A percentile compares a stretch with the other conserved stretches of the same genome.
Evolutionary conservation across 768 basidiomycete species (phyloP).

Genomic region (Boletus rufocinnamomeus): DNA sequence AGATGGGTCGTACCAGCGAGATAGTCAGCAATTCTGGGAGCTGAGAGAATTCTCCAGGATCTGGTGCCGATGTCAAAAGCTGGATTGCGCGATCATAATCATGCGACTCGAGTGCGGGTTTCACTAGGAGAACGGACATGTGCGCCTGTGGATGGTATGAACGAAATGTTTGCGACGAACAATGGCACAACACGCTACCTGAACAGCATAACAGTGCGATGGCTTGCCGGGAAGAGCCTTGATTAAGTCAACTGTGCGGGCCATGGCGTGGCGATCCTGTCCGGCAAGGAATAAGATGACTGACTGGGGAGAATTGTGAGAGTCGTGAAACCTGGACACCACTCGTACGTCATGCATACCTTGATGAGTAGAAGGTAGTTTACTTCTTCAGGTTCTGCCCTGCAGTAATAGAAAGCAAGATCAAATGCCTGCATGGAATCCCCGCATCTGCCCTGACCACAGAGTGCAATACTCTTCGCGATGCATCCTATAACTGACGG

Average conservation of each 20-base stretch:
- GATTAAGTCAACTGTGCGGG: slow-evolving; percentile 12
- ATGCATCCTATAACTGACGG: slow-evolving; percentile 20
- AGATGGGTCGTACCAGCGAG: no score
- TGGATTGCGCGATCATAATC: slow-evolving; percentile 10
- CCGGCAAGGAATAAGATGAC: slow-evolving; percentile 14
- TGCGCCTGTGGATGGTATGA: slow-evolving; percentile 2
- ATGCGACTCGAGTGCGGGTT: slow-evolving; percentile 9
- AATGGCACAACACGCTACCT: slow-evolving; percentile 1
- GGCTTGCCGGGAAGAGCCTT: neutral
- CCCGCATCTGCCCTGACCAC: slow-evolving; percentile 12
- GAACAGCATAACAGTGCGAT: slow-evolving; percentile 2
- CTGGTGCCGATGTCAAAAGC: slow-evolving; percentile 8
- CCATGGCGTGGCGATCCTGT: slow-evolving; percentile 1
- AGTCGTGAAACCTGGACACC: neutral
- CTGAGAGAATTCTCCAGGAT: slow-evolving; percentile 3
- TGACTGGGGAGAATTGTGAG: slow-evolving; percentile 6
- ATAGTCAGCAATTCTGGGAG: slow-evolving; percentile 17
- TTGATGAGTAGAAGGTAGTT: slow-evolving; percentile 18
- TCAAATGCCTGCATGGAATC: slow-evolving; percentile 23
- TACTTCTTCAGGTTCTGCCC: slow-evolving; percentile 2
- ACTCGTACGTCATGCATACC: neutral
- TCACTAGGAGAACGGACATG: slow-evolving; percentile 18
- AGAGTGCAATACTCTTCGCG: slow-evolving; percentile 15
- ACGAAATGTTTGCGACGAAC: neutral
- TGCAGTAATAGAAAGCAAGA: slow-evolving; percentile 12